Percentiles rank a stretch among this genome's conserved stretches.
Evolutionary conservation across 164 flowering plant genomes (phyloP).

Genomic region (Chimonanthus praecox): DNA sequence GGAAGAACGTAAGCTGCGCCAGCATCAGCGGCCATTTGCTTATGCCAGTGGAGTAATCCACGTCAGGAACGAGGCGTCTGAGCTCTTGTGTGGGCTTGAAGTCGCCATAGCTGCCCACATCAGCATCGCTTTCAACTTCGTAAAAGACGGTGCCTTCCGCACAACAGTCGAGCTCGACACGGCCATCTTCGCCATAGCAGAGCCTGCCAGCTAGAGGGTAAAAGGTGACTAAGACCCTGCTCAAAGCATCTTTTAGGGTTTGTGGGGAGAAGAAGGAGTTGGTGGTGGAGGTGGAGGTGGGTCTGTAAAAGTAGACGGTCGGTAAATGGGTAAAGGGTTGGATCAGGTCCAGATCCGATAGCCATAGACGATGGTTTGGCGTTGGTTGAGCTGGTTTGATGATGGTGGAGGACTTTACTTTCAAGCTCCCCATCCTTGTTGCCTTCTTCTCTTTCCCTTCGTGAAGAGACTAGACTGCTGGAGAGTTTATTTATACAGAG

Average conservation of each 20-base stretch:
- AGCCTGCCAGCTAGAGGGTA: background rate
- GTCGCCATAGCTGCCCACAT: background rate
- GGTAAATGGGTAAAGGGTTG: too few species aligned
- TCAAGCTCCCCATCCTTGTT: too few species aligned
- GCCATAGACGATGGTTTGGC: too few species aligned
- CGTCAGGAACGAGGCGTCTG: background rate
- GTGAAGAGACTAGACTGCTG: too few species aligned
- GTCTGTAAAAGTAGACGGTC: too few species aligned
- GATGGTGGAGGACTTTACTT: too few species aligned
- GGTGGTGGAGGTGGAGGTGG: background rate
- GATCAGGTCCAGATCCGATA: too few species aligned
- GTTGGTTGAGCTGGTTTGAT: too few species aligned
- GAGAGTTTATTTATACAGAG: too few species aligned
- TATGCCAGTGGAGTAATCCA: slow-evolving; percentile 13
- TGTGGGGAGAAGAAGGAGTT: background rate
- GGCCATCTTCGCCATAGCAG: background rate
- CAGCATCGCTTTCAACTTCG: background rate
- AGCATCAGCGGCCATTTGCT: slow-evolving; percentile 32
- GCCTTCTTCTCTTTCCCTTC: too few species aligned
- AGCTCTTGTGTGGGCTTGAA: background rate
- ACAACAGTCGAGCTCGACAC: background rate
- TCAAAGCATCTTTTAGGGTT: background rate
- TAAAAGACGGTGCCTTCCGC: background rate
- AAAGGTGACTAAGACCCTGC: background rate
- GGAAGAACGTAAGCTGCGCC: slow-evolving; percentile 38